phyloP scores from a whole-genome alignment of 2,329 filamentous ascomycete species.

The Claviceps fusiformis region DNA sequence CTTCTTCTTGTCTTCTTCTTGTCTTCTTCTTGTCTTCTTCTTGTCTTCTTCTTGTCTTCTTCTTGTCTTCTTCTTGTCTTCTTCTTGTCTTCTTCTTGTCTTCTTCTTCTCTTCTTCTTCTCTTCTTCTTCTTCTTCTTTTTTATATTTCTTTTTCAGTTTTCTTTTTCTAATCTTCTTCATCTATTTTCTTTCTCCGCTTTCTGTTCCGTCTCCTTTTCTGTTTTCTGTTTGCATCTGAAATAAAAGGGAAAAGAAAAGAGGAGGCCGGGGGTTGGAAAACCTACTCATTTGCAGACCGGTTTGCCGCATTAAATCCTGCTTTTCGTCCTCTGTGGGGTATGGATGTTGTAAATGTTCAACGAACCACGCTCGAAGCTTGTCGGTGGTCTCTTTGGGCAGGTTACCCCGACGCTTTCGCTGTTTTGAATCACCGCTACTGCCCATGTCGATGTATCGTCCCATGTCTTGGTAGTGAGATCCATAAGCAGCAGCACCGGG shows the following conservation, averaged over 20 bases:
- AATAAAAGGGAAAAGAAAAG: neutral
- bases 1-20: no score
- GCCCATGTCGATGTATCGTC: constrained; percentile 27
- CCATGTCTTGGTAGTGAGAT: constrained; percentile 28
- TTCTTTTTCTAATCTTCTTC: no score
- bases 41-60: no score
- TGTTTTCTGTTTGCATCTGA: no score
- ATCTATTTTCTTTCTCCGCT: no score
- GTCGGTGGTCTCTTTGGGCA: constrained; percentile 83
- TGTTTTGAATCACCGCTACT: constrained; percentile 31
- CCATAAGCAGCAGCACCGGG: constrained; percentile 21
- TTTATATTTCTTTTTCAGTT: no score
- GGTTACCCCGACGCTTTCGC: constrained; percentile 61
- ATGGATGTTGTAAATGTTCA: constrained; percentile 65
- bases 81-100: no score
- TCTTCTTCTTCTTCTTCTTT: no score
- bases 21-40: no score
- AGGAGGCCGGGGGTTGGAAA: neutral
- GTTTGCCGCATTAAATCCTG: constrained; percentile 66
- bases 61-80: no score
- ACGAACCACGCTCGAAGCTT: constrained; percentile 69
- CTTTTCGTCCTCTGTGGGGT: constrained; percentile 81
- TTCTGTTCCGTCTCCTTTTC: no score
- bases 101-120: no score
- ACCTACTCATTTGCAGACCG: constrained; percentile 64